These are phyloP conservation scores for Myotisia sp. DNA, from an alignment of 2,329 filamentous ascomycete species.

Conservation along the genomic window DNA sequence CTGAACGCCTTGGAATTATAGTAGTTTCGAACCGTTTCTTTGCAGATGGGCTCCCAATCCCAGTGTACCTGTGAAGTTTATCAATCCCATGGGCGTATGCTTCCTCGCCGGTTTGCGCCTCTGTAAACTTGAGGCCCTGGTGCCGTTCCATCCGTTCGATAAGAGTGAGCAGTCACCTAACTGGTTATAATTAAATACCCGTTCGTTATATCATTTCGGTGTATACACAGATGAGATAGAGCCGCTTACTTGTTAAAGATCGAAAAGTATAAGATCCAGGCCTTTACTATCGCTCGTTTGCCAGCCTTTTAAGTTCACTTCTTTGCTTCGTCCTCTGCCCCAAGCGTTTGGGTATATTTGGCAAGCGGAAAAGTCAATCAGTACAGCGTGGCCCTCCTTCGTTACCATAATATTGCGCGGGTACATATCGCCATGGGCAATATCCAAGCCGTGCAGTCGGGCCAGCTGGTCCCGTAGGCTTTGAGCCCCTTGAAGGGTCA, in stretches of 20 bases:
- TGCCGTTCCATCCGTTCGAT: no score
- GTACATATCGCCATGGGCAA: constrained; percentile 5
- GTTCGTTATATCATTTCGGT: not conserved
- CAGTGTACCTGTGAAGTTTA: no score
- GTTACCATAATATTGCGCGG: constrained; percentile 7
- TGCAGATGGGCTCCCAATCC: no score
- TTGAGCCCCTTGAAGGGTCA: not conserved
- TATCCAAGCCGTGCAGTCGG: constrained; percentile 6
- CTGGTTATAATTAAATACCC: no score
- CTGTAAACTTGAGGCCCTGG: not conserved
- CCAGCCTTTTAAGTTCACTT: not conserved
- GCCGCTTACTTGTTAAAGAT: constrained; percentile 1
- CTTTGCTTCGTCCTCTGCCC: not conserved
- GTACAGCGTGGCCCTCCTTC: constrained; percentile 4
- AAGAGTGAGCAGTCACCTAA: no score
- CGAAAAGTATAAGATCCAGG: constrained; percentile 3
- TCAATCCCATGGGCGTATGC: no score
- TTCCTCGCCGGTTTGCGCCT: constrained; percentile 3
- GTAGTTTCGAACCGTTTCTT: no score
- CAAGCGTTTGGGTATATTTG: not conserved
- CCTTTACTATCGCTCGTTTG: not conserved
- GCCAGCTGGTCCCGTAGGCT: constrained; percentile 7
- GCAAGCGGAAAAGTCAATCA: constrained; percentile 6
- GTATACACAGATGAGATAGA: not conserved
- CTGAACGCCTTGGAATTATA: no score